Conservation (phyloP, 306 rosid genomes). For the cucumber (Cucumis sativus) region DNA sequence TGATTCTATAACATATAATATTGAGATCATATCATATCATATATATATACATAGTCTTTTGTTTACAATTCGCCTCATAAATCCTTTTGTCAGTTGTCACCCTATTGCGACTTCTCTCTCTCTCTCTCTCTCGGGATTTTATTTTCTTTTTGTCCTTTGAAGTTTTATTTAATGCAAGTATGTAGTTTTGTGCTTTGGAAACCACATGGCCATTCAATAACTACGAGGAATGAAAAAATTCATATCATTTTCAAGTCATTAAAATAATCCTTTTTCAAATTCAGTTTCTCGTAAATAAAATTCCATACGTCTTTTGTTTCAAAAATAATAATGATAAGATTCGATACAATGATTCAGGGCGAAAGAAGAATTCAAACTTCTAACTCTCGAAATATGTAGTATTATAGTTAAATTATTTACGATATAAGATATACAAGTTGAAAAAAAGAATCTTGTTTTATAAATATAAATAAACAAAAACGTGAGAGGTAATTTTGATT, state of each 20-base stretch:
- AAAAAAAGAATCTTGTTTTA: neutral
- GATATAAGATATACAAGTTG: no score
- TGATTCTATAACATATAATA: neutral
- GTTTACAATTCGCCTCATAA: neutral
- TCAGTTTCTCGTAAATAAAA: no score
- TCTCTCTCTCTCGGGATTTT: neutral
- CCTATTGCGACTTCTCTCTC: neutral
- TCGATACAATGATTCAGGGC: no score
- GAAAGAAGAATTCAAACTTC: no score
- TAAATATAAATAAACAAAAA: neutral
- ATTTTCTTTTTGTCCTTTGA: neutral
- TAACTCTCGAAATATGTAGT: no score
- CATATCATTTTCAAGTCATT: neutral
- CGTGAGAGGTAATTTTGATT: neutral
- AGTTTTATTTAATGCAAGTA: neutral
- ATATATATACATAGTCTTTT: neutral
- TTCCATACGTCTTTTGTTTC: no score
- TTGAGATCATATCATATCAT: neutral
- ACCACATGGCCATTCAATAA: neutral
- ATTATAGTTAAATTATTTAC: no score
- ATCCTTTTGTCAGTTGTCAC: constrained; percentile 6
- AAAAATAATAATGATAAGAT: no score
- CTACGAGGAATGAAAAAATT: neutral
- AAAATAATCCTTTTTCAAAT: no score
- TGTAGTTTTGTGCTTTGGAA: neutral